Conservation (phyloP, 2,329 filamentous ascomycete species). For the Hyphodiscus sp. region DNA sequence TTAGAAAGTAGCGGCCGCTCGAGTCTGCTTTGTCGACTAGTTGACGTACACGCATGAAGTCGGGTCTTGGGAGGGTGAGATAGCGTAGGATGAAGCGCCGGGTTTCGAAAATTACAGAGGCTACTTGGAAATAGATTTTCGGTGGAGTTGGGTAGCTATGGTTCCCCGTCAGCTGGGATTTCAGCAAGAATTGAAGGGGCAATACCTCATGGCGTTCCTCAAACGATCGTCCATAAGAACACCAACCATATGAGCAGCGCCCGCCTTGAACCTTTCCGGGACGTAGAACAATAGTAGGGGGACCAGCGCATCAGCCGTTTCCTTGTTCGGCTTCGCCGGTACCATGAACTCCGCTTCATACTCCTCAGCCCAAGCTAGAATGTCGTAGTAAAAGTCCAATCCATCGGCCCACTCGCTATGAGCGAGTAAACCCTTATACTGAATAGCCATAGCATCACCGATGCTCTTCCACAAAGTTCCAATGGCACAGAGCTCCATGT, state of each 20-base stretch:
- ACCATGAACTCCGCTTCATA: slow-evolving; percentile 58
- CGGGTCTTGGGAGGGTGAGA: slow-evolving; percentile 50
- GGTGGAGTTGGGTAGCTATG: slow-evolving; percentile 39
- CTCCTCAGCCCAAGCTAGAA: slow-evolving; percentile 40
- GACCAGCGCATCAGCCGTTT: slow-evolving; percentile 52
- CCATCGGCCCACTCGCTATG: slow-evolving; percentile 41
- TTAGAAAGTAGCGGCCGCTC: slow-evolving; percentile 43
- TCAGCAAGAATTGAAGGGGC: slow-evolving; percentile 2
- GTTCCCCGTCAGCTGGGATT: not conserved
- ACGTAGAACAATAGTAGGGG: slow-evolving; percentile 52
- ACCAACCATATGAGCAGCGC: slow-evolving; percentile 45
- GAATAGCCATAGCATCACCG: slow-evolving; percentile 64
- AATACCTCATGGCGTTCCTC: slow-evolving; percentile 58
- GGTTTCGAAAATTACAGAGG: slow-evolving; percentile 41
- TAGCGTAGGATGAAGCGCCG: slow-evolving; percentile 53
- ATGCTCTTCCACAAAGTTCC: slow-evolving; percentile 66
- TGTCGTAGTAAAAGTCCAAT: slow-evolving; percentile 44
- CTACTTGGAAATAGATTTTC: slow-evolving; percentile 32
- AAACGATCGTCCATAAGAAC: slow-evolving; percentile 59
- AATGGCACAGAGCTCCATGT: slow-evolving; percentile 61
- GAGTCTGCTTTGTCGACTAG: slow-evolving; percentile 43
- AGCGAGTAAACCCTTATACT: slow-evolving; percentile 31
- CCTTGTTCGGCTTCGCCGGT: slow-evolving; percentile 41
- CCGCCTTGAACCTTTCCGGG: slow-evolving; percentile 38
- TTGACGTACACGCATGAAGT: slow-evolving; percentile 31